These are phyloP conservation scores for Beta lomatogona DNA, from an alignment of 179 eudicot genomes.

Conservation along the genomic window DNA sequence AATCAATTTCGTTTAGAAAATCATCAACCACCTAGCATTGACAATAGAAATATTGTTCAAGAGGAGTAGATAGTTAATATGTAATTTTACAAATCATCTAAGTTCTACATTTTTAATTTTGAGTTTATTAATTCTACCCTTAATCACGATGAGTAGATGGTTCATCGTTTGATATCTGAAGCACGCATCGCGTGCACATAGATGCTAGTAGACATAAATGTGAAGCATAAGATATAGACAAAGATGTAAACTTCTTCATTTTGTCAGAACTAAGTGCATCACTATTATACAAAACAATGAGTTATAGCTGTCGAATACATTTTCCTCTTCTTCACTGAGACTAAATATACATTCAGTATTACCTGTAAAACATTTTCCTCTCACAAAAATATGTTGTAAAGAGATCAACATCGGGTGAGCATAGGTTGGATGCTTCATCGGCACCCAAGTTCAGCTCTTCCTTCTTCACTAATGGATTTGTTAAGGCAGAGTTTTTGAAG, in stretches of 20 bases:
- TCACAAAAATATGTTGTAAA: constrained; percentile 16
- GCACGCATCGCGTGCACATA: too few species aligned
- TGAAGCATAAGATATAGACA: neutral
- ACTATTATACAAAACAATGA: constrained; percentile 13
- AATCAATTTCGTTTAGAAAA: too few species aligned
- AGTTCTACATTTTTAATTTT: too few species aligned
- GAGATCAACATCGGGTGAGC: neutral
- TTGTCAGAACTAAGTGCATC: neutral
- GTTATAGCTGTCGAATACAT: neutral
- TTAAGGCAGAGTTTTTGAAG: constrained; percentile 73
- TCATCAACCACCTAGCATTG: too few species aligned
- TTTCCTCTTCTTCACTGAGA: neutral
- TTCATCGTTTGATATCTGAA: too few species aligned
- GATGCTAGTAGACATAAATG: too few species aligned
- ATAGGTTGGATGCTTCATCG: constrained; percentile 31
- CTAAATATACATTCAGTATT: constrained; percentile 9
- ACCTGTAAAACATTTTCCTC: constrained; percentile 12
- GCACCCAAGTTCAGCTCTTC: constrained; percentile 68
- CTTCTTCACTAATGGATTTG: constrained; percentile 55
- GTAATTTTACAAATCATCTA: too few species aligned
- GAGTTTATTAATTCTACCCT: too few species aligned
- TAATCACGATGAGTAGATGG: too few species aligned
- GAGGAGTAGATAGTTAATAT: too few species aligned
- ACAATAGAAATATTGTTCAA: too few species aligned
- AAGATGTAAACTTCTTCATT: neutral